A percentile compares a stretch with the other conserved stretches of the same genome.
These are phyloP conservation scores for Candida vartiovaarae DNA, from an alignment of 805 yeast species.

Conservation along the genomic window DNA sequence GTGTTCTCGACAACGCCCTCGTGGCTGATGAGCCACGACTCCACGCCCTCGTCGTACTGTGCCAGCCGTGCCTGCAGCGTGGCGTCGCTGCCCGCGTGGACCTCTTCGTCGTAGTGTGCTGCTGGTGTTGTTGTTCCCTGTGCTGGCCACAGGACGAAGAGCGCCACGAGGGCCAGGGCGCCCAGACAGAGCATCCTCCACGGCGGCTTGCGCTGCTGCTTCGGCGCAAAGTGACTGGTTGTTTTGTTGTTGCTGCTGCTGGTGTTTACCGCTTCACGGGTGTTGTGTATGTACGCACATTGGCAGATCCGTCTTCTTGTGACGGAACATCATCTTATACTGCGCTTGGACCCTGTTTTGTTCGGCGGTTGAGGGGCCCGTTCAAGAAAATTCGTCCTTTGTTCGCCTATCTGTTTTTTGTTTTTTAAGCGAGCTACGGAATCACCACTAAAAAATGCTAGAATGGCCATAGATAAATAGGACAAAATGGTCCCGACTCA, in stretches of 20 bases:
- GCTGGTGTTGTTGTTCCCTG: background rate
- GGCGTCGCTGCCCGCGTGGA: conserved; percentile 19
- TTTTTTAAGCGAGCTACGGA: too few species aligned
- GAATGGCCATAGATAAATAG: too few species aligned
- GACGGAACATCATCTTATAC: conserved; percentile 6
- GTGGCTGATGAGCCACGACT: conserved; percentile 28
- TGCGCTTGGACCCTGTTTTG: too few species aligned
- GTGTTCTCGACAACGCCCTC: conserved; percentile 28
- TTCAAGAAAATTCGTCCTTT: too few species aligned
- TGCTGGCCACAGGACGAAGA: background rate
- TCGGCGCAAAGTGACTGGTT: background rate
- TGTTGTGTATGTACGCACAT: conserved; percentile 25
- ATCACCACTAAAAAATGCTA: too few species aligned
- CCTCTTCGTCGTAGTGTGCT: conserved; percentile 6
- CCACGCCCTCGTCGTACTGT: conserved; percentile 33
- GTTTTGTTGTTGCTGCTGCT: background rate
- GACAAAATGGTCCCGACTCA: too few species aligned
- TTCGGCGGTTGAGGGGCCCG: too few species aligned
- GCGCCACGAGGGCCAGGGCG: background rate
- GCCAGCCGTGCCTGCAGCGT: conserved; percentile 15
- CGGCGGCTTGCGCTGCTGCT: background rate
- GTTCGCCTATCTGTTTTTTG: too few species aligned
- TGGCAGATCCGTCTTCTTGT: conserved; percentile 44
- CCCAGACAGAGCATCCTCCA: background rate
- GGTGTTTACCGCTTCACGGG: too few species aligned